Conservation (phyloP, 2,329 filamentous ascomycete species). For the Cercospora beticola region DNA sequence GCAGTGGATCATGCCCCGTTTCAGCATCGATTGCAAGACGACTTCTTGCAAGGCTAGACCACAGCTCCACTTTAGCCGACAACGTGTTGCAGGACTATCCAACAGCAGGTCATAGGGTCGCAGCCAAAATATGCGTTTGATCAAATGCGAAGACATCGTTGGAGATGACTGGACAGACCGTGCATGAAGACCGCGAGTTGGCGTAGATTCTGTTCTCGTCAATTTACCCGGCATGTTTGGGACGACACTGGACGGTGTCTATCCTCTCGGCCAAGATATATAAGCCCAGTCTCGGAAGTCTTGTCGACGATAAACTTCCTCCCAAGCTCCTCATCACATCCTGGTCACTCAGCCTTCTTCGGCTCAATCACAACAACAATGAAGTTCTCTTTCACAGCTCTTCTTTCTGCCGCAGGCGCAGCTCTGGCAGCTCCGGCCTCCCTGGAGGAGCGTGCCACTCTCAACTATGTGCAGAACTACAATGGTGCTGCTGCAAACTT, state of each 20-base stretch:
- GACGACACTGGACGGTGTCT: not conserved
- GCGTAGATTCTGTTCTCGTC: not conserved
- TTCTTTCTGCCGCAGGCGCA: not conserved
- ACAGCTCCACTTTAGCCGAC: not conserved
- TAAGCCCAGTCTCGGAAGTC: not conserved
- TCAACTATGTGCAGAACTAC: conserved; percentile 4
- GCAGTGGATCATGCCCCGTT: not conserved
- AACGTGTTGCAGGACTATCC: not conserved
- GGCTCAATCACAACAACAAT: not conserved
- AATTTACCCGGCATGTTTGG: not conserved
- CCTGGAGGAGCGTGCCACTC: not conserved
- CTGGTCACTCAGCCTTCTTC: not conserved
- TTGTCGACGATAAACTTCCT: not conserved
- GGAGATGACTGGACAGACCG: not conserved
- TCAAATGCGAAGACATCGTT: not conserved
- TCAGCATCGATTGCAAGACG: not conserved
- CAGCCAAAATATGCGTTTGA: not conserved
- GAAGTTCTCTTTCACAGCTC: not conserved
- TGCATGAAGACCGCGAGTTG: not conserved
- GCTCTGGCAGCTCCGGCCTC: conserved; percentile 3
- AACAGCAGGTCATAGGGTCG: not conserved
- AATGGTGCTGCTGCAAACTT: conserved; percentile 3
- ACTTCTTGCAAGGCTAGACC: not conserved
- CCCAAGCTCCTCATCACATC: not conserved
- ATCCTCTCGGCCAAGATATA: not conserved